Percentiles rank a stretch among this genome's conserved stretches.
phyloP scores from a whole-genome alignment of 1,284 basidiomycete species.

The Athelia sp. region DNA sequence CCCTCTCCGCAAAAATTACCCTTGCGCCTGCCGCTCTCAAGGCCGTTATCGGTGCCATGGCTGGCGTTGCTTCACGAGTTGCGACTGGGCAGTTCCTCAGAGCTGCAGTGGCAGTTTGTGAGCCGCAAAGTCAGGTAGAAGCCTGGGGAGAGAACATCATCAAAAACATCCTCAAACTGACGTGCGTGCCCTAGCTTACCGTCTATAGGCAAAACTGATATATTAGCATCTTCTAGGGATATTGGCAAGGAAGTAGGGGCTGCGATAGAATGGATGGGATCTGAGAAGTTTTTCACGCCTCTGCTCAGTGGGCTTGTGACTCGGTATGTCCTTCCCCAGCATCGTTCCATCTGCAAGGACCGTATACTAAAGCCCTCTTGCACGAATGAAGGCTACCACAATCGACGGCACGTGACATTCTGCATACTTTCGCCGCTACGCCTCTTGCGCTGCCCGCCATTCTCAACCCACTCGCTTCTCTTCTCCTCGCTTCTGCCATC shows the following conservation, averaged over 20 bases:
- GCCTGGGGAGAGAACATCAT: conserved; percentile 36
- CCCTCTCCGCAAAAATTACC: conserved; percentile 59
- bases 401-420: no score
- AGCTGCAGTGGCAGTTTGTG: conserved; percentile 54
- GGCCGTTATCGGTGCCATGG: conserved; percentile 51
- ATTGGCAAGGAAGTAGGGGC: conserved; percentile 42
- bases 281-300: conserved; percentile 56
- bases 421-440: no score
- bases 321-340: conserved; percentile 30
- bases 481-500: conserved; percentile 23
- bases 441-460: conserved; percentile 11
- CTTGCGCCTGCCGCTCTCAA: conserved; percentile 53
- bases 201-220: neutral
- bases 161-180: conserved; percentile 34
- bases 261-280: conserved; percentile 42
- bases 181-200: conserved; percentile 30
- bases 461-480: conserved; percentile 29
- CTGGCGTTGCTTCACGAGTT: conserved; percentile 43
- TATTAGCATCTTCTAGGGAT: conserved; percentile 38
- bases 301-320: conserved; percentile 39
- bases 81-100: conserved; percentile 50
- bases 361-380: neutral
- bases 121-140: conserved; percentile 48
- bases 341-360: neutral
- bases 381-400: neutral